Conservation (phyloP, 768 basidiomycete genomes). For the Pleurotus giganteus region DNA sequence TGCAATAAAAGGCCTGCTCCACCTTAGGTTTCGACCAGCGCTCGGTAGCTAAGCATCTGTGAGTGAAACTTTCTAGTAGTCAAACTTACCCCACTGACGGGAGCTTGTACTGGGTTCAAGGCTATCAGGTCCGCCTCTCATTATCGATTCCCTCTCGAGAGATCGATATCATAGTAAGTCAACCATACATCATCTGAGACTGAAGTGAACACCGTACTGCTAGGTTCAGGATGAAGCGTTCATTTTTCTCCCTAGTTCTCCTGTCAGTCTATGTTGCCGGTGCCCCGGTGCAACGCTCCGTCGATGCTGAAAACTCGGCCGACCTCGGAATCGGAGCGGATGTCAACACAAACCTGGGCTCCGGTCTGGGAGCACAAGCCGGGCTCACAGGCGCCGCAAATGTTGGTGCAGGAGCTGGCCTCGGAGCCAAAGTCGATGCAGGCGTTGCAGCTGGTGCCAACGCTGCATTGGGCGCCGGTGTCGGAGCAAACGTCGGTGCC, state of each 20-base stretch:
- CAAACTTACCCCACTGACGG: not conserved
- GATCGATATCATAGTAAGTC: constrained; percentile 8
- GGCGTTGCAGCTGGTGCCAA: not conserved
- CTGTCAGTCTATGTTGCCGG: constrained; percentile 6
- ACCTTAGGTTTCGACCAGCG: not conserved
- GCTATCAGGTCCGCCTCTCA: not conserved
- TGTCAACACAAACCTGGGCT: not conserved
- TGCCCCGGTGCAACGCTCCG: not conserved
- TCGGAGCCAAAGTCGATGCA: not conserved
- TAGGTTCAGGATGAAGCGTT: constrained; percentile 5
- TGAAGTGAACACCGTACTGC: not conserved
- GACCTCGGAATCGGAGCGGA: not conserved
- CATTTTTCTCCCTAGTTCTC: constrained; percentile 6
- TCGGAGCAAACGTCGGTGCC: not conserved
- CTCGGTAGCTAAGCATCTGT: constrained; percentile 4
- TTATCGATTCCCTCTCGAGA: constrained; percentile 6
- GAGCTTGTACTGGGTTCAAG: not conserved
- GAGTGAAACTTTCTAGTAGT: not conserved
- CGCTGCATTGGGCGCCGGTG: not conserved
- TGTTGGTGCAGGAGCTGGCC: not conserved
- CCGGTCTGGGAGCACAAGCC: not conserved
- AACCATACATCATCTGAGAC: not conserved
- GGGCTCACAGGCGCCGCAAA: too few species aligned
- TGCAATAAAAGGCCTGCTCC: not conserved
- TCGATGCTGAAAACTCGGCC: not conserved